A percentile compares a stretch with the other conserved stretches of the same genome.
Evolutionary conservation across 768 basidiomycete species (phyloP).

Genomic region (Pisolithus albus): DNA sequence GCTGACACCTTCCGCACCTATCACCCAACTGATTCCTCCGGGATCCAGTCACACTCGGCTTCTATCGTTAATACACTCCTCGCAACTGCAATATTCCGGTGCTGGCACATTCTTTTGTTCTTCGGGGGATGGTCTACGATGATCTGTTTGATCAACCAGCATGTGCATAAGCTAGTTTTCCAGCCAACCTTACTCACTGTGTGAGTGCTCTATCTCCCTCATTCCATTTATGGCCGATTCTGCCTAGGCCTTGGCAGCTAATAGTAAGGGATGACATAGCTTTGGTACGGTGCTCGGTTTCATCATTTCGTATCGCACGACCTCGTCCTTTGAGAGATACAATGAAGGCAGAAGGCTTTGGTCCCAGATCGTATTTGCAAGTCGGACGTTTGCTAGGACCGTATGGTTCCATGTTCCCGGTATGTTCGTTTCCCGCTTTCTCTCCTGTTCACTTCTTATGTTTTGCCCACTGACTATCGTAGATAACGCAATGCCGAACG

Average conservation of each 20-base stretch:
- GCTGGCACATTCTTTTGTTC: conserved; percentile 53
- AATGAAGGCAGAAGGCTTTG: conserved; percentile 65
- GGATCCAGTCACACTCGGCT: conserved; percentile 11
- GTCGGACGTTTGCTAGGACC: conserved; percentile 51
- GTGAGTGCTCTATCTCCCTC: conserved; percentile 31
- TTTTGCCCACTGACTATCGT: not conserved
- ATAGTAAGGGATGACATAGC: conserved; percentile 28
- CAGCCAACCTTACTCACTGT: conserved; percentile 59
- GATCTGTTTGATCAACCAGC: conserved; percentile 46
- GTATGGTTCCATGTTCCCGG: conserved; percentile 66
- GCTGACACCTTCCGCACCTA: not conserved
- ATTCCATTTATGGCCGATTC: not conserved
- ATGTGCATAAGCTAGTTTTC: conserved; percentile 38
- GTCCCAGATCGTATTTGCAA: conserved; percentile 57
- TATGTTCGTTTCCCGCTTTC: conserved; percentile 26
- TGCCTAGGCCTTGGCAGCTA: too few species aligned
- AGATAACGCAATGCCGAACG: conserved; percentile 21
- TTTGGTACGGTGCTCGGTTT: conserved; percentile 68
- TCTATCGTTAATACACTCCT: conserved; percentile 37
- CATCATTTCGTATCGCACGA: conserved; percentile 65
- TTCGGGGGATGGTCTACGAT: conserved; percentile 56
- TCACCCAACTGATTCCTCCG: not conserved
- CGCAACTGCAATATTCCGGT: conserved; percentile 26
- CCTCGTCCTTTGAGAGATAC: conserved; percentile 69
- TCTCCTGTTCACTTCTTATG: conserved; percentile 21